Percentiles rank a stretch among this genome's conserved stretches.
Evolutionary conservation across 108 stramenopile species (phyloP).

Genomic region (Cyclotella atomus): DNA sequence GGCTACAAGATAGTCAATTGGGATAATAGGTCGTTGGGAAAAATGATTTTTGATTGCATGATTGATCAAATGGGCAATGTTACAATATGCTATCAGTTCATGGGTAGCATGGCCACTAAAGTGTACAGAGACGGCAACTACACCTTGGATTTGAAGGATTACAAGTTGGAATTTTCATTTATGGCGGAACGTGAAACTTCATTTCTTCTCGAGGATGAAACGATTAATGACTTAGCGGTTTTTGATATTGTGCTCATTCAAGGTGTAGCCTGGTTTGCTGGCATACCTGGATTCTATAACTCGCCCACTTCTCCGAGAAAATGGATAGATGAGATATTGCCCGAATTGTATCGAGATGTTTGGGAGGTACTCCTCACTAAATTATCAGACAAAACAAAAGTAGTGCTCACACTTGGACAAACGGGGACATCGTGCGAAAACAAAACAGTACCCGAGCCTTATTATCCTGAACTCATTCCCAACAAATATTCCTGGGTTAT

Average conservation of each 20-base stretch:
- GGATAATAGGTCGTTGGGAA: not conserved
- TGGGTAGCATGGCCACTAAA: slow-evolving; percentile 22
- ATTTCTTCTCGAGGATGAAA: not conserved
- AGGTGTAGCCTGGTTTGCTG: not conserved
- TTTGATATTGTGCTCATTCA: slow-evolving; percentile 23
- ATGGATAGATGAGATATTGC: slow-evolving; percentile 12
- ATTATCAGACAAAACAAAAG: slow-evolving; percentile 12
- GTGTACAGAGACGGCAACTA: slow-evolving; percentile 19
- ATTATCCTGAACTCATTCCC: not conserved
- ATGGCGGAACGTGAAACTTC: slow-evolving; percentile 11
- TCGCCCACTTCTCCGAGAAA: slow-evolving; percentile 10
- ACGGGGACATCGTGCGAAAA: not conserved
- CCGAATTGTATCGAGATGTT: slow-evolving; percentile 13
- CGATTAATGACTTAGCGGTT: not conserved
- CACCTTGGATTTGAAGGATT: no score
- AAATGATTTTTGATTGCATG: not conserved
- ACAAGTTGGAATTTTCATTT: slow-evolving; percentile 6
- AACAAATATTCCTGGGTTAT: not conserved
- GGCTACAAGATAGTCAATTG: slow-evolving; percentile 11
- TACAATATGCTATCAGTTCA: slow-evolving; percentile 9
- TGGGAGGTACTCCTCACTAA: slow-evolving; percentile 18
- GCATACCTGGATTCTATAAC: not conserved
- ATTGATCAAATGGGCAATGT: slow-evolving; percentile 5
- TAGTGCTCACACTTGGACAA: slow-evolving; percentile 13
- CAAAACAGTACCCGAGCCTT: not conserved